A percentile compares a stretch with the other conserved stretches of the same genome.
These are phyloP conservation scores for Cyclanthera cordifolia DNA, from an alignment of 306 rosid species.

Conservation along the genomic window DNA sequence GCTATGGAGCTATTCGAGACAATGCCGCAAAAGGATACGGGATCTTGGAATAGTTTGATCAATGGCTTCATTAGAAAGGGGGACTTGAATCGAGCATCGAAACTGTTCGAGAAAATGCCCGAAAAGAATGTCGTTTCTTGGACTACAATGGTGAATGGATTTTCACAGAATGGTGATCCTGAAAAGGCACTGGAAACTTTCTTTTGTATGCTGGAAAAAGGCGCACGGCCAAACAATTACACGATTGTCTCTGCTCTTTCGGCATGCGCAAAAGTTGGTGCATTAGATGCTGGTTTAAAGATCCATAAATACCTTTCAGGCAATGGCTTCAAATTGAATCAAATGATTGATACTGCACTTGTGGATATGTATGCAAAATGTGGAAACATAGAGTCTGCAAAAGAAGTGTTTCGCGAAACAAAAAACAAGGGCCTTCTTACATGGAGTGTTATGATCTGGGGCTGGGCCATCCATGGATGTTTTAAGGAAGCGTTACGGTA, in stretches of 20 bases:
- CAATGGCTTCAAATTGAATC: conserved; percentile 13
- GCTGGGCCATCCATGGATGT: conserved; percentile 17
- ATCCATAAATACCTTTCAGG: conserved; percentile 13
- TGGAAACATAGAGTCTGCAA: conserved; percentile 12
- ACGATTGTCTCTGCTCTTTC: conserved; percentile 23
- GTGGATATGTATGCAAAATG: conserved; percentile 23
- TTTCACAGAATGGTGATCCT: conserved; percentile 23
- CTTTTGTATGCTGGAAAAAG: conserved; percentile 19
- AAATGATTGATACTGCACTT: conserved; percentile 16
- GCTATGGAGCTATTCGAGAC: conserved; percentile 16
- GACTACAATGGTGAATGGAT: conserved; percentile 23
- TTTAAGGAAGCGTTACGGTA: conserved; percentile 7
- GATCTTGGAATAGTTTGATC: conserved; percentile 20
- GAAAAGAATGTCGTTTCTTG: conserved; percentile 21
- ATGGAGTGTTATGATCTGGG: conserved; percentile 22
- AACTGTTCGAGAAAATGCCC: conserved; percentile 16
- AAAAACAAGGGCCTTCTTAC: conserved; percentile 17
- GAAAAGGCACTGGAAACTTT: conserved; percentile 14
- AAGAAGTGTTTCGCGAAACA: conserved; percentile 3
- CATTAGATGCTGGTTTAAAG: conserved; percentile 17
- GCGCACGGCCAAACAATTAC: conserved; percentile 15
- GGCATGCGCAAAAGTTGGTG: conserved; percentile 21
- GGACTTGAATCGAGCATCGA: conserved; percentile 7
- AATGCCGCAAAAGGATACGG: conserved; percentile 16
- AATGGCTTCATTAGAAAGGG: conserved; percentile 20